phyloP scores from a whole-genome alignment of 176 grass and related monocot species.

The Aegilops speltoides region DNA sequence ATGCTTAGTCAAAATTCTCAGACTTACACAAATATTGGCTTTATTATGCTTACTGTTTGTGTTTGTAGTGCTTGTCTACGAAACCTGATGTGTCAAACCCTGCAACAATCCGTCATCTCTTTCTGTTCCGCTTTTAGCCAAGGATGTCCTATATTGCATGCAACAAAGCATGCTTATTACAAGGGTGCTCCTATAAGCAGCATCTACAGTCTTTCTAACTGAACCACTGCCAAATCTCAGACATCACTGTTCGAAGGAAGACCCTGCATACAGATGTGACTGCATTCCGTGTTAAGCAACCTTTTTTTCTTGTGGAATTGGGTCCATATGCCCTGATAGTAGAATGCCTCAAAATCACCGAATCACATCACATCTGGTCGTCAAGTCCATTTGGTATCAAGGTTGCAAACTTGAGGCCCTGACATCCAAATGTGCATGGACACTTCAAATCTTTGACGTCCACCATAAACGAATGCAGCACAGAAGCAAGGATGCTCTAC shows the following conservation, averaged over 20 bases:
- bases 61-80: not conserved
- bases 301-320: not conserved
- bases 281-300: not conserved
- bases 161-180: not conserved
- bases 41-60: not conserved
- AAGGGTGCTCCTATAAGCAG: not conserved
- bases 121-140: not conserved
- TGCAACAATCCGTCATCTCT: not conserved
- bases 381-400: conserved; percentile 5
- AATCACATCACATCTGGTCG: not conserved
- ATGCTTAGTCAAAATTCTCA: not conserved
- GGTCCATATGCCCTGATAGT: not conserved
- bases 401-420: not conserved
- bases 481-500: conserved; percentile 33
- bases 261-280: not conserved
- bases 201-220: conserved; percentile 3
- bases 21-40: not conserved
- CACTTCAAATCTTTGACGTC: not conserved
- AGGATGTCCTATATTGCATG: not conserved
- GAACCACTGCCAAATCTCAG: not conserved
- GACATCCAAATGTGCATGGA: not conserved
- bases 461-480: not conserved
- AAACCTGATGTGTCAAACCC: conserved; percentile 1
- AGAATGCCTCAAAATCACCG: not conserved
- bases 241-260: not conserved